Conservation (phyloP, 257 asterid species). For the Capsicum pubescens region DNA sequence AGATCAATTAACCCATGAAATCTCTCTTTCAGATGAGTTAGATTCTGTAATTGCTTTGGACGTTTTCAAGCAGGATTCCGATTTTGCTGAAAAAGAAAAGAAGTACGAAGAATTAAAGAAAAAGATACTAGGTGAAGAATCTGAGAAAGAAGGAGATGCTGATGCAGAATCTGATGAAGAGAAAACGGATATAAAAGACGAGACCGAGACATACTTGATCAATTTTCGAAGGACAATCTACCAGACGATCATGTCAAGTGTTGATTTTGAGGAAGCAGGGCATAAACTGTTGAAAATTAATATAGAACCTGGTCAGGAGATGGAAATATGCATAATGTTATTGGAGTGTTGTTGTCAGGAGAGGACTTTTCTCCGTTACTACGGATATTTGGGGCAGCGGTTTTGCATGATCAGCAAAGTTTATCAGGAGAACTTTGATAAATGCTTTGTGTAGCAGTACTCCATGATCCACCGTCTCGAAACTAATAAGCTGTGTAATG, state of each 20-base stretch:
- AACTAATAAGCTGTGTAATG: constrained; percentile 23
- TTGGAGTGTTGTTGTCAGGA: constrained; percentile 33
- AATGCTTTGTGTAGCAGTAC: constrained; percentile 18
- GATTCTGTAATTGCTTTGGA: constrained; percentile 42
- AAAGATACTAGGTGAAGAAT: not conserved
- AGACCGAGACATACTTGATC: constrained; percentile 2
- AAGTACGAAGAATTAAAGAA: not conserved
- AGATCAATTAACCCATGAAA: constrained; percentile 57
- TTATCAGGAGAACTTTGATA: not conserved
- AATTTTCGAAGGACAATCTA: constrained; percentile 27
- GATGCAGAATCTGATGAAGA: constrained; percentile 1
- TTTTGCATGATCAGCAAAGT: constrained; percentile 29
- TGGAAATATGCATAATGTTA: constrained; percentile 28
- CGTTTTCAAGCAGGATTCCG: constrained; percentile 35
- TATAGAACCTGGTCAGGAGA: constrained; percentile 27
- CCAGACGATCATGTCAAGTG: constrained; percentile 26
- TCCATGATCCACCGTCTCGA: constrained; percentile 26
- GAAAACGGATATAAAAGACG: not conserved
- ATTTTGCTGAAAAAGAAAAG: constrained; percentile 10
- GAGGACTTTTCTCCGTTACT: constrained; percentile 23
- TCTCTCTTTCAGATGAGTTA: constrained; percentile 44
- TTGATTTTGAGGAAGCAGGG: constrained; percentile 32
- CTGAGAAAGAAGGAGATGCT: not conserved
- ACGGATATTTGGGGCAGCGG: constrained; percentile 21
- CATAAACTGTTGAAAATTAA: constrained; percentile 12